Evolutionary conservation across 441 rosid species (phyloP), one percentile per base, ranked within the genome.

Genomic region (Croton setiger): DNA sequence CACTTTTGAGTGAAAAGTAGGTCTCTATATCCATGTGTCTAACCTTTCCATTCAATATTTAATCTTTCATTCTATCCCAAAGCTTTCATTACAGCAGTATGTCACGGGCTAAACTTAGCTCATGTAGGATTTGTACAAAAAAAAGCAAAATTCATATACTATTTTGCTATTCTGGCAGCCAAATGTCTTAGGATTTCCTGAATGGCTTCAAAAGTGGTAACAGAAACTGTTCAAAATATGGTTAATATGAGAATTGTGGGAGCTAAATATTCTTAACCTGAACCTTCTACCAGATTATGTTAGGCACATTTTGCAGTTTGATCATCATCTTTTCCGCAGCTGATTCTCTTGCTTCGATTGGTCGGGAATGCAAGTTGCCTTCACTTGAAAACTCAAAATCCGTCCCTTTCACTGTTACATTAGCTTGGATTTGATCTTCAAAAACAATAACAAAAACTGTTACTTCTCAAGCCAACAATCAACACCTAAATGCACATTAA

Each of bases 271-370:
- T 56, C 60, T 31, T 7, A 56, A 56, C 5, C 39, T 12, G 39
- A 56, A 51, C 5, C 10, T 53, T 2, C 67, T 69, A 43, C 23
- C 3, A 10, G 17, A 18, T 8, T 8, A 7, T 43, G 18, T 51
- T 20, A 0, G 39, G 54, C 39, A 72, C 17, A 4, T 60, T 57
- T 5, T 39, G 64, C 78, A 88, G 66, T 64, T 66, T 74, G 20
- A 59, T 73, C 60, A 88, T 60, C 82, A 82, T 63, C 59, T 60
- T 52, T 35, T 64, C 53, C 0, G 96, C 96, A 4, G 96, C 91
- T 0, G 88, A 86, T 72, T 84, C 85, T 69, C 96, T 88, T 56
- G 98, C 95, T 68, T 79, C 83, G 17, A 37, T 73, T 21, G 91
- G 80, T 59, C 66, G 76, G 51, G 72, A 60, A 47, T 52, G 66